Conservation (phyloP, 371 early-diverging fungal genomes). For the Funneliformis caledonium region DNA sequence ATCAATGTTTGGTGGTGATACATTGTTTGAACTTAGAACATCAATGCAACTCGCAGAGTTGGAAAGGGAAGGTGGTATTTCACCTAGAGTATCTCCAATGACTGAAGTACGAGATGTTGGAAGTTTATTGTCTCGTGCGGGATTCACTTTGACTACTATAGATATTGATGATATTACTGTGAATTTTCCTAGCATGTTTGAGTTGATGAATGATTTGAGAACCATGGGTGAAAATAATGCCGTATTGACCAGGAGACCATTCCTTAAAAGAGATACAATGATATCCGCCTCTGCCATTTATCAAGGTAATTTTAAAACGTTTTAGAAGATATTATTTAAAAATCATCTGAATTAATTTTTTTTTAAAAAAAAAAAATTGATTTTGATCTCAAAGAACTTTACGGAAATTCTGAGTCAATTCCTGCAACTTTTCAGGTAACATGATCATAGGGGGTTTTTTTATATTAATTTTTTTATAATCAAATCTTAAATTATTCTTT, state of each 20-base stretch:
- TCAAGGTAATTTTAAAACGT: slow-evolving; percentile 61
- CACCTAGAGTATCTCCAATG: slow-evolving; percentile 92
- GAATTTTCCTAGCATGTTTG: slow-evolving; percentile 90
- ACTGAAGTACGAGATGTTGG: slow-evolving; percentile 87
- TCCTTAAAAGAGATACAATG: slow-evolving; percentile 79
- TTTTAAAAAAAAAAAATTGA: neutral
- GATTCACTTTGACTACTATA: slow-evolving; percentile 88
- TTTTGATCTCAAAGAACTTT: slow-evolving; percentile 61
- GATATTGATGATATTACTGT: slow-evolving; percentile 94
- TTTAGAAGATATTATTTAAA: slow-evolving; percentile 6
- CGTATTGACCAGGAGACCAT: slow-evolving; percentile 69
- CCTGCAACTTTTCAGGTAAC: slow-evolving; percentile 95
- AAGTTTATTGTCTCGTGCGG: slow-evolving; percentile 79
- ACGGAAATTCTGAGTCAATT: slow-evolving; percentile 86
- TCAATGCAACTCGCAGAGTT: slow-evolving; percentile 89
- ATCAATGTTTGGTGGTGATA: slow-evolving; percentile 93
- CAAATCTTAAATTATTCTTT: neutral
- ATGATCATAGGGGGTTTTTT: slow-evolving; percentile 2
- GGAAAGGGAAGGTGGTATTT: slow-evolving; percentile 91
- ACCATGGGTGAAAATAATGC: slow-evolving; percentile 97
- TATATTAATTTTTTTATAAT: neutral
- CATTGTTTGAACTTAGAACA: slow-evolving; percentile 91
- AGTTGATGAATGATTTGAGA: slow-evolving; percentile 86
- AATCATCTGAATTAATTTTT: neutral
- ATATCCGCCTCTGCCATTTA: slow-evolving; percentile 88